These are phyloP conservation scores for Heliosperma pusillum DNA, from an alignment of 148 eudicot genomes.

Conservation along the genomic window DNA sequence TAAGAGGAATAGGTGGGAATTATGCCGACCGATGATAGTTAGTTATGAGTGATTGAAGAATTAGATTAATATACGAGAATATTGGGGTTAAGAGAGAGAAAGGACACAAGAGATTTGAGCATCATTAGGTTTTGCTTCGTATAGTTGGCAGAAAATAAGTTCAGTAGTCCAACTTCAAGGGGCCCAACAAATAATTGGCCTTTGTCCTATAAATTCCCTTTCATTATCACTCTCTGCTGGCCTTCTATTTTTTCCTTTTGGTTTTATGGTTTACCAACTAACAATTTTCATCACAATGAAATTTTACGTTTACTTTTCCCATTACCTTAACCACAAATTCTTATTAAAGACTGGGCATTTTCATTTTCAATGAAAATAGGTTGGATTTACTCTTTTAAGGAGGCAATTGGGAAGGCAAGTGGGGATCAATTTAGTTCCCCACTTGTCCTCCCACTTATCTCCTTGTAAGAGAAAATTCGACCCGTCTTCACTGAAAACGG, in stretches of 20 bases:
- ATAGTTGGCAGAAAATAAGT: neutral
- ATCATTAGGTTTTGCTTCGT: neutral
- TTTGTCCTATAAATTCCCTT: constrained; percentile 12
- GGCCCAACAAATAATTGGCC: constrained; percentile 26
- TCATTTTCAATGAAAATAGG: too few relatives aligned
- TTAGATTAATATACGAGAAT: neutral
- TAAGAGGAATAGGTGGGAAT: neutral
- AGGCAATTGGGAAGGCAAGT: too few relatives aligned
- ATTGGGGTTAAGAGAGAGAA: constrained; percentile 7
- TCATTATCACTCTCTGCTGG: constrained; percentile 10
- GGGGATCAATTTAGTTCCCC: too few relatives aligned
- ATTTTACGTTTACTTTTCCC: too few relatives aligned
- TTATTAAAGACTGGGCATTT: too few relatives aligned
- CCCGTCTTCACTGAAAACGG: too few relatives aligned
- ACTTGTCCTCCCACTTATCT: too few relatives aligned
- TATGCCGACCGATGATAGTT: neutral
- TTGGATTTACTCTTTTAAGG: too few relatives aligned
- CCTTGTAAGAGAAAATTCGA: too few relatives aligned
- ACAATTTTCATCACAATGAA: too few relatives aligned
- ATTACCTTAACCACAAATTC: too few relatives aligned
- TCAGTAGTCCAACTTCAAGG: constrained; percentile 15
- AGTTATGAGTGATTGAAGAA: neutral
- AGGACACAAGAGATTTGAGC: neutral
- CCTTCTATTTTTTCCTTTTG: neutral
- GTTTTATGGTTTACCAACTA: too few relatives aligned